Evolutionary conservation across 306 rosid genomes (phyloP).

Genomic region (peach (Prunus persica)): DNA sequence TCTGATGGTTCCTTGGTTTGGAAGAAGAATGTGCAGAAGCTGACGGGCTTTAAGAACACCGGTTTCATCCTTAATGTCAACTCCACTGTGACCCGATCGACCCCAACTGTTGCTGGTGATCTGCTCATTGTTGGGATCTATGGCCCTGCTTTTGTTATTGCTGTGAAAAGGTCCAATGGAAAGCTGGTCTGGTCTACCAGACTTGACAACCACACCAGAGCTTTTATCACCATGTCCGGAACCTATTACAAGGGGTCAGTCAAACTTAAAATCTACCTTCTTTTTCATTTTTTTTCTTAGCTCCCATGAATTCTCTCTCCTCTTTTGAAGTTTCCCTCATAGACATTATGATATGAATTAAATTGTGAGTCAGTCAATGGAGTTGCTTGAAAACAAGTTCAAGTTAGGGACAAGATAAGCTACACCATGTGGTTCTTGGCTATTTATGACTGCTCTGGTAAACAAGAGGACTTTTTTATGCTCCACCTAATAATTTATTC

Average conservation of each 20-base stretch:
- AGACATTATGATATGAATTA: background rate
- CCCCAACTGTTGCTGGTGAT: constrained; percentile 41
- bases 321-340: background rate
- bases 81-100: constrained; percentile 44
- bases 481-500: background rate
- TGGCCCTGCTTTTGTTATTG: constrained; percentile 57
- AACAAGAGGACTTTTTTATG: background rate
- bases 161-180: constrained; percentile 42
- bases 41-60: constrained; percentile 42
- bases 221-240: constrained; percentile 58
- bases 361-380: background rate
- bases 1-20: constrained; percentile 38
- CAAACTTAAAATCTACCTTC: background rate
- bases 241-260: constrained; percentile 50
- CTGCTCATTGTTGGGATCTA: constrained; percentile 39
- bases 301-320: too few species aligned
- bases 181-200: constrained; percentile 41
- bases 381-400: constrained; percentile 4
- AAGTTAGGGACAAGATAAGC: constrained; percentile 4
- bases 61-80: constrained; percentile 32
- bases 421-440: constrained; percentile 1
- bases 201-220: constrained; percentile 27
- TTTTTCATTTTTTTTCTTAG: too few species aligned
- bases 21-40: constrained; percentile 34
- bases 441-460: background rate